Evolutionary conservation across 164 flowering plant species (phyloP), one percentile per base, ranked within the genome.

Genomic region (Umbilicus rupestris): DNA sequence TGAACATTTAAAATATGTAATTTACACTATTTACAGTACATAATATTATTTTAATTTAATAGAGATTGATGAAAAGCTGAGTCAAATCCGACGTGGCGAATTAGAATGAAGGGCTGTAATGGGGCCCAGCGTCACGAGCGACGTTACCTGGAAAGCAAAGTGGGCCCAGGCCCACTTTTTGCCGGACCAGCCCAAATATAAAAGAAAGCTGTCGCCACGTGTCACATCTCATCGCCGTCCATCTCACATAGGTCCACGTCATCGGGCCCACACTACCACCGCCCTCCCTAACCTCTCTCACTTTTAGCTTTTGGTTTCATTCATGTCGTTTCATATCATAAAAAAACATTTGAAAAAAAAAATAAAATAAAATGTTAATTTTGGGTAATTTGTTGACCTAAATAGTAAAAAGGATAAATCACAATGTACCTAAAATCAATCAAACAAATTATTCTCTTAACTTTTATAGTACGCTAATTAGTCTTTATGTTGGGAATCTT

Each of bases 381-480:
- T 52, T 5, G 58, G 58, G 58, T 26, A 24, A 52, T 24, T 24
- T 22, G 22, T 24, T 52, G 58, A 52, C 58, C 30, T 24, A 17
- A 52, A 52, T 52, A 52, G 30, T 52, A 22, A 52, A 47, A 47
- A 47, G 8, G 10, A 50, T 12, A 50, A 24, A 52, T 0, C 1
- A 52, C 1, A 22, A 3, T 52, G 15, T 7, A 22, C 8, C 10
- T 10, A n/a, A 17, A 16, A 4, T n/a, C 24, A 49, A n/a, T 20
- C n/a, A n/a, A n/a, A n/a, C n/a, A n/a, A n/a, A 6, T 4, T 49
- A 7, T 5, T 49, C 26, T 49, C n/a, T 49, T 20, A 49, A 19
- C 55, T 49, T 49, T 49, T n/a, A n/a, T 49, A 49, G 55, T 49
- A 49, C 55, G 55, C 55, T 49, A 49, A 49, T 49, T 49, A 49